Base-by-base conservation (phyloP, 352 stramenopile species). In the Phytophthora megakarya region DNA sequence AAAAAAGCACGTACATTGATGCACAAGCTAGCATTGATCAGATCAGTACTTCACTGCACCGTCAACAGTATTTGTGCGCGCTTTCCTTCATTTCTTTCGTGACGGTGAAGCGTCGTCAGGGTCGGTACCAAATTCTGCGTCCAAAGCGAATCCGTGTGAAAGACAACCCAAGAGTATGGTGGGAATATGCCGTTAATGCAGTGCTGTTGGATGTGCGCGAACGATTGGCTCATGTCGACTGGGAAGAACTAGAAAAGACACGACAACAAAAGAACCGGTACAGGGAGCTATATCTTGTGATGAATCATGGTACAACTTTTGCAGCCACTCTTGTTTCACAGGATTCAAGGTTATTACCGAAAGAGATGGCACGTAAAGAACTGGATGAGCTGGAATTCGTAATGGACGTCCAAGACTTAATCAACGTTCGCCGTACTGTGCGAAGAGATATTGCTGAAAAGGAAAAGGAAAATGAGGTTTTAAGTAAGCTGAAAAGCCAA, bases 1-100 rank as follows among this genome's bases (percentile, higher is more conserved):
- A 95, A 50, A 95, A 95, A 45, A 93, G 80, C 71, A 95, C 86
- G n/a, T 95, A 92, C 60, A 86, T 95, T 52, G 83, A 93, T 40
- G 84, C 81, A 1, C 77, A 79, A 40, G 83, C 84, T 6, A 76
- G 33, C n/a, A 76, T 95, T 10, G 86, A 95, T 50, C 72, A 90
- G 37, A 90, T 95, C 37, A 80, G 63, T 19, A 75, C 89, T n/a
- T 76, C 73, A 3, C 59, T 93, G 33, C 59, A 79, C 25, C 78
- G 84, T 28, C 66, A 82, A 32, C 86, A 95, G 48, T 95, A 95
- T 44, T 56, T 92, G 11, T 92, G 83, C 54, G 78, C 76, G 16
- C 64, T 95, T 12, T 88, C 81, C 11, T 75, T 93, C 19, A 67
- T 87, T 26, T 95, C 86, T 1, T 93, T 93, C 46, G 37, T 93